Evolutionary conservation across 306 rosid genomes (phyloP), one percentile per base, ranked within the genome.

Genomic region (Vicia sativa): DNA sequence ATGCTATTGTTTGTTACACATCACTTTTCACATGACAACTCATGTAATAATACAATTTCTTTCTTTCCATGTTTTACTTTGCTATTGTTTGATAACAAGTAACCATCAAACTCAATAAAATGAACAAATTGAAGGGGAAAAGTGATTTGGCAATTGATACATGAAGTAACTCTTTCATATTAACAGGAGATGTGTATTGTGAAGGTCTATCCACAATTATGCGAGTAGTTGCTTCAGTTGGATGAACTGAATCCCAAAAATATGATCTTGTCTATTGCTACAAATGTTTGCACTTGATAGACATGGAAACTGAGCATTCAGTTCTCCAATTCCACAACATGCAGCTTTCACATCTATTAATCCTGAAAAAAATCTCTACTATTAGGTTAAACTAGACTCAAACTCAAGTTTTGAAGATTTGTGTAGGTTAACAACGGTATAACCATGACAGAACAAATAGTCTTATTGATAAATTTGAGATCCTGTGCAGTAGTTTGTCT

Each of bases 221-320:
- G 35, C 82, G 74, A 59, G 65, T 18, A 38, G 87, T 80, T 44
- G 88, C 81, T 67, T 92, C 81, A 2, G 93, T 76, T 2, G 96
- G 98, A 77, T 92, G 98, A 62, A n/a, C 79, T 14, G 64, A 26
- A 70, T 92, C 96, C 95, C 96, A 89, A 92, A 92, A 25, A 92
- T 8, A 67, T 86, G 89, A 39, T 81, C 80, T 4, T 74, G 10
- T 74, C 93, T 87, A 16, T 92, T 86, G 15, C 87, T 55, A 82
- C 95, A 92, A 37, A 73, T 34, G 5, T 4, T 21, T 0, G 93
- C 68, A 61, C 84, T 8, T 38, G 89, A 86, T 9, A 83, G 29
- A 50, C 98, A 87, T 29, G 81, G 80, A 74, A 39, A 3, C 9
- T 54, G 2, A 6, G 89, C 92, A 21, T 76, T 81, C 25, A 87